Conservation (phyloP, 2,329 filamentous ascomycete genomes). For the Didymella pomorum region DNA sequence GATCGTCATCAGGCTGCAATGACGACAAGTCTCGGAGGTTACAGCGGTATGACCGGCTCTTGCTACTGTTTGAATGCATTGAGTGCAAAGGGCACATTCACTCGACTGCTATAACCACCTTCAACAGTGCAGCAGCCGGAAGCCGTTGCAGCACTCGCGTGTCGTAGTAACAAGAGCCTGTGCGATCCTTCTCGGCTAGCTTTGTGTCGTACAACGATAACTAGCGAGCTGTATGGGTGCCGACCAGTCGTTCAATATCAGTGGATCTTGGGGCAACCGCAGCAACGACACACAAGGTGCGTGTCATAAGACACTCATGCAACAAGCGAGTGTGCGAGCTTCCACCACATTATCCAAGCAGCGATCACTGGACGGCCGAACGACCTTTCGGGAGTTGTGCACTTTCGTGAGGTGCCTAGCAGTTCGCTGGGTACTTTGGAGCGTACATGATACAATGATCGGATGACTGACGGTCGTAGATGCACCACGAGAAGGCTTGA, state of each 20-base stretch:
- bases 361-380: constrained; percentile 4
- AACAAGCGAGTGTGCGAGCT: constrained; percentile 18
- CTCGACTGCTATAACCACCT: not conserved
- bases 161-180: not conserved
- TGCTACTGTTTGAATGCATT: not conserved
- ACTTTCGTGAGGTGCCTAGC: not conserved
- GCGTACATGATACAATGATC: not conserved
- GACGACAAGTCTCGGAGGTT: too few relatives aligned
- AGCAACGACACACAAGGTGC: constrained; percentile 15
- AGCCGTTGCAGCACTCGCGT: not conserved
- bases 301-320: constrained; percentile 26
- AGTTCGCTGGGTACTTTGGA: not conserved
- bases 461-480: not conserved
- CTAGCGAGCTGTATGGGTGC: constrained; percentile 1
- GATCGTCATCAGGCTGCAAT: too few relatives aligned
- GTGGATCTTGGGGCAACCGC: constrained; percentile 1
- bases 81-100: not conserved
- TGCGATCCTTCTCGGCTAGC: not conserved
- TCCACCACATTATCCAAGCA: constrained; percentile 19
- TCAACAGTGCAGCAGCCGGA: not conserved
- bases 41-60: not conserved
- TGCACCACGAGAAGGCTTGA: constrained; percentile 10
- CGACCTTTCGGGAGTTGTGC: not conserved
- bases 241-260: not conserved
- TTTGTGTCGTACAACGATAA: constrained; percentile 26